A percentile compares a stretch with the other conserved stretches of the same genome.
Conservation (phyloP, 169 alveolate genomes). For the Babesia ovata region DNA sequence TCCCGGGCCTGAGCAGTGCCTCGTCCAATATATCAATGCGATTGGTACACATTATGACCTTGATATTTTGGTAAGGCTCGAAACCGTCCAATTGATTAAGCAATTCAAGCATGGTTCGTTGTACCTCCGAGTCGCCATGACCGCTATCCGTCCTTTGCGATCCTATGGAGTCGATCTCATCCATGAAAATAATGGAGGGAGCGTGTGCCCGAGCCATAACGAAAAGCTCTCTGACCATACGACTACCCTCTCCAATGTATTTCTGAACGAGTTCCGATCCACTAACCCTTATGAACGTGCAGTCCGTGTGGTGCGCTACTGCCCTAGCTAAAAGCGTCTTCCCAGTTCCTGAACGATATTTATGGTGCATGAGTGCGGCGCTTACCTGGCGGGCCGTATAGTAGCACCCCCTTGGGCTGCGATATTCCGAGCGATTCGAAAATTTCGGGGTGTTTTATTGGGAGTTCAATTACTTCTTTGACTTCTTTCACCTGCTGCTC, state of each 20-base stretch:
- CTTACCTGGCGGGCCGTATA: slow-evolving; percentile 99
- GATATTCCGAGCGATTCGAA: slow-evolving; percentile 98
- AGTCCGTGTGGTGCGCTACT: slow-evolving; percentile 99
- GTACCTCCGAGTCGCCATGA: slow-evolving; percentile 95
- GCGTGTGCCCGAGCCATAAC: slow-evolving; percentile 97
- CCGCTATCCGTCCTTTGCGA: slow-evolving; percentile 90
- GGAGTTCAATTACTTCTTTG: slow-evolving; percentile 99
- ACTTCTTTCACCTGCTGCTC: slow-evolving; percentile 98
- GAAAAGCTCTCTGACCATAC: slow-evolving; percentile 98
- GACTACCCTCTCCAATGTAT: slow-evolving; percentile 99
- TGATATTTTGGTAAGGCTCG: slow-evolving; percentile 96
- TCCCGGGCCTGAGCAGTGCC: slow-evolving; percentile 97
- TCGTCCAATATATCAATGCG: slow-evolving; percentile 98
- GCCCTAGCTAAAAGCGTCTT: slow-evolving; percentile 98
- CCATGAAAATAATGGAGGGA: slow-evolving; percentile 98
- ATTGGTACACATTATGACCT: slow-evolving; percentile 98
- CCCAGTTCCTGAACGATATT: slow-evolving; percentile 79
- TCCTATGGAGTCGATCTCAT: slow-evolving; percentile 97
- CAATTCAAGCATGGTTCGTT: slow-evolving; percentile 88
- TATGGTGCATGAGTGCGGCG: slow-evolving; percentile 79
- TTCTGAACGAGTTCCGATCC: slow-evolving; percentile 99
- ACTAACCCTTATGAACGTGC: slow-evolving; percentile 97
- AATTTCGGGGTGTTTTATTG: slow-evolving; percentile 99
- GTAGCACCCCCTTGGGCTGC: slow-evolving; percentile 99
- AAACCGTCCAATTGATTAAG: slow-evolving; percentile 99